These are phyloP conservation scores for Trichoderma koningiopsis DNA, from an alignment of 2,329 filamentous ascomycete genomes.

Conservation along the genomic window DNA sequence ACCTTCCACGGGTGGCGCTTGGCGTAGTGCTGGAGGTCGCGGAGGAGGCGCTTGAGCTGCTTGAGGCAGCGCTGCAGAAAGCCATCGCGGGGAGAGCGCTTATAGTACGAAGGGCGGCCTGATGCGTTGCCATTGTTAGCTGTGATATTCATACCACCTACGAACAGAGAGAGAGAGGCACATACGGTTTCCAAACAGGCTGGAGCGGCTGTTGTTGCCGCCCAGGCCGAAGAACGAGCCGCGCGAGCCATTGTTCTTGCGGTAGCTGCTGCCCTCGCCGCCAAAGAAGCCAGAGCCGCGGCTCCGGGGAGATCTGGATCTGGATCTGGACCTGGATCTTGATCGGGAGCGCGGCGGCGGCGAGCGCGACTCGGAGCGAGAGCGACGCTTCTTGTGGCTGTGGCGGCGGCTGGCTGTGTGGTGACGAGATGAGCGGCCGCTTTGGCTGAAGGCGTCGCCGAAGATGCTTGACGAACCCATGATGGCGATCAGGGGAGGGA, in stretches of 20 bases:
- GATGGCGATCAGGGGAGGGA: background rate
- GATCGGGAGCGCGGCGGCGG: constrained; percentile 38
- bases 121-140: background rate
- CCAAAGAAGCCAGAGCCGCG: constrained; percentile 40
- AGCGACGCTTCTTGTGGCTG: constrained; percentile 40
- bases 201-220: constrained; percentile 47
- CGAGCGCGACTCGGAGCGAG: constrained; percentile 43
- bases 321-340: constrained; percentile 30
- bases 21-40: constrained; percentile 79
- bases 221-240: constrained; percentile 52
- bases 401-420: constrained; percentile 30
- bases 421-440: constrained; percentile 34
- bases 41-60: constrained; percentile 76
- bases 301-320: constrained; percentile 42
- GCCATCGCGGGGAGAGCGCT: constrained; percentile 76
- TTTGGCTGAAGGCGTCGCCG: constrained; percentile 39
- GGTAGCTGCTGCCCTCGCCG: constrained; percentile 38
- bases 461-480: constrained; percentile 56
- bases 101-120: constrained; percentile 68
- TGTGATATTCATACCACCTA: background rate
- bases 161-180: background rate
- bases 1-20: constrained; percentile 84
- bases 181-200: constrained; percentile 51
- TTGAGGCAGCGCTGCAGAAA: constrained; percentile 75
- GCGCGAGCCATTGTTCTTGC: constrained; percentile 46